A percentile compares a stretch with the other conserved stretches of the same genome.
Evolutionary conservation across 1,139 yeast species (phyloP).

Genomic region (Taiozyma onychis): DNA sequence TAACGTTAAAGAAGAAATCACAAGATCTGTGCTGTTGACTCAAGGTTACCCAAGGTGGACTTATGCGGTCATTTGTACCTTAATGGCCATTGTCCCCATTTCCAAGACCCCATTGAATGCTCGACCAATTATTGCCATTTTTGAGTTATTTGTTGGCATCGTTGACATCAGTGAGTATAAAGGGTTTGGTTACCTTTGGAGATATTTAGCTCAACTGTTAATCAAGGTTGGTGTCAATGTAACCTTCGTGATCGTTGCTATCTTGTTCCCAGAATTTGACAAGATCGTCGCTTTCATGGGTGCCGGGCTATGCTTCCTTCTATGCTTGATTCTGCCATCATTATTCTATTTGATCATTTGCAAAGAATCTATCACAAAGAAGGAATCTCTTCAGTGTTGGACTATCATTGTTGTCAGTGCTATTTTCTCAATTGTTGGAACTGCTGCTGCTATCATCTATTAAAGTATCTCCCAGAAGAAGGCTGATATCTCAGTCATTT

Average conservation of each 20-base stretch:
- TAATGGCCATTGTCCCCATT: constrained; percentile 78
- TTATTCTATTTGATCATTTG: constrained; percentile 62
- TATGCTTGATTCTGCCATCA: constrained; percentile 76
- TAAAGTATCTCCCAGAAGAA: neutral
- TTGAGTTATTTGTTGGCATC: constrained; percentile 41
- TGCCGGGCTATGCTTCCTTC: constrained; percentile 71
- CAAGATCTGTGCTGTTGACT: constrained; percentile 66
- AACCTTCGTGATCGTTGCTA: constrained; percentile 44
- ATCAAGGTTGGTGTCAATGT: constrained; percentile 36
- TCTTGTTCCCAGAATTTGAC: constrained; percentile 72
- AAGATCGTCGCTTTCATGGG: constrained; percentile 80
- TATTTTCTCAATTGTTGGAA: constrained; percentile 47
- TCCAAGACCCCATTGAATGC: constrained; percentile 87
- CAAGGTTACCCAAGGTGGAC: constrained; percentile 70
- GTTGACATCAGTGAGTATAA: constrained; percentile 25
- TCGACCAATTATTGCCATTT: constrained; percentile 75
- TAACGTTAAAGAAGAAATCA: constrained; percentile 71
- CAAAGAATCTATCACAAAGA: constrained; percentile 35
- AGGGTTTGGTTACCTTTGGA: constrained; percentile 17
- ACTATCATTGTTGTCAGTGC: constrained; percentile 42
- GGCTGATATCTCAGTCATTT: neutral
- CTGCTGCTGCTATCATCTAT: constrained; percentile 31
- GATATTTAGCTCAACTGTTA: constrained; percentile 11
- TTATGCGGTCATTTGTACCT: constrained; percentile 55
- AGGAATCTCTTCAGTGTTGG: constrained; percentile 37